Conservation (phyloP, 257 asterid genomes). For the Solanum dulcamara region DNA sequence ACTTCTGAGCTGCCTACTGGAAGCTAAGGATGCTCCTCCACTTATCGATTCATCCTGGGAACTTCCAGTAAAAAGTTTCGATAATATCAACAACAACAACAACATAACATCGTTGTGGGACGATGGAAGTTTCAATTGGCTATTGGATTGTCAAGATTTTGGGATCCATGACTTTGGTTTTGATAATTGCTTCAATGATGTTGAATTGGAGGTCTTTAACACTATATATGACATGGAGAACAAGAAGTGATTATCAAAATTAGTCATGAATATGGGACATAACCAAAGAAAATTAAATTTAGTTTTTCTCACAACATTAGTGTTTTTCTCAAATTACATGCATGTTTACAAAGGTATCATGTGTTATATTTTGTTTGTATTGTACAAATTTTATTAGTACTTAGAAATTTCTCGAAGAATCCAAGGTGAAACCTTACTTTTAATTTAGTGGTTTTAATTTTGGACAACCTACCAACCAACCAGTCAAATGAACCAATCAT, state of each 20-base stretch:
- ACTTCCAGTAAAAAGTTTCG: conserved; percentile 9
- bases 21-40: conserved; percentile 20
- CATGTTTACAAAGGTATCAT: conserved; percentile 7
- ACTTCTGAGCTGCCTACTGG: conserved; percentile 20
- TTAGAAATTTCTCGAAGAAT: not conserved
- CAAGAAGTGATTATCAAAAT: not conserved
- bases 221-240: conserved; percentile 10
- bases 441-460: not conserved
- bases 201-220: conserved; percentile 24
- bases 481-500: not conserved
- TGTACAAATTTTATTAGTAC: not conserved
- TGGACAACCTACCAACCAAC: not conserved
- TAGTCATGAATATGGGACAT: not conserved
- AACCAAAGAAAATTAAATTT: not conserved
- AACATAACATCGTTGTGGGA: conserved; percentile 36
- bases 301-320: not conserved
- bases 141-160: conserved; percentile 67
- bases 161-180: conserved; percentile 70
- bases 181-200: conserved; percentile 12
- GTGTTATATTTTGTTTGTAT: not conserved
- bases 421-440: not conserved
- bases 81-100: not conserved
- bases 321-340: not conserved
- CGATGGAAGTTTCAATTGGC: conserved; percentile 37
- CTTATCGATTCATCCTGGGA: conserved; percentile 30